These are phyloP conservation scores for Hypoxylon sp. DNA, from an alignment of 2,329 filamentous ascomycete species.

Conservation along the genomic window DNA sequence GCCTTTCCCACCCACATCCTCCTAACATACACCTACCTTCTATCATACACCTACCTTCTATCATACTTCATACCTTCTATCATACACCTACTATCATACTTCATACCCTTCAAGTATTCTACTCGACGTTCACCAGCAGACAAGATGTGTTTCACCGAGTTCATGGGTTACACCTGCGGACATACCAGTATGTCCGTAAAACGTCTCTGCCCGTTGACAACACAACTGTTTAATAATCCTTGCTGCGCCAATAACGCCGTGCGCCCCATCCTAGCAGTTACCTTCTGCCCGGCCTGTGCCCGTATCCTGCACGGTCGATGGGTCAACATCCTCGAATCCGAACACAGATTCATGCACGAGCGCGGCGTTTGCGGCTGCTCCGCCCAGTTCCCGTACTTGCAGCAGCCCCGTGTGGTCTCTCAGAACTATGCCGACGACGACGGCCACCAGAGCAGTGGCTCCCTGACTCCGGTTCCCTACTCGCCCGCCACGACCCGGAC, in stretches of 20 bases:
- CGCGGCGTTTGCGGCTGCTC: constrained; percentile 57
- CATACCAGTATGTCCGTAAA: constrained; percentile 57
- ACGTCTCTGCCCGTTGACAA: constrained; percentile 59
- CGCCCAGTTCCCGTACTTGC: constrained; percentile 53
- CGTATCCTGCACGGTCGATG: constrained; percentile 55
- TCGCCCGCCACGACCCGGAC: not conserved
- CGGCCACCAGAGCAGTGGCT: not conserved
- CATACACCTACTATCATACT: no score
- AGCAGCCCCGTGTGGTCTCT: constrained; percentile 50
- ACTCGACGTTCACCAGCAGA: not conserved
- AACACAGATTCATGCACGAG: constrained; percentile 60
- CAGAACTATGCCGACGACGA: not conserved
- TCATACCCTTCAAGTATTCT: not conserved
- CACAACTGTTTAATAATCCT: constrained; percentile 52
- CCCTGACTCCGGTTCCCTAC: not conserved
- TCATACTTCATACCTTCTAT: no score
- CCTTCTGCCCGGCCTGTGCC: constrained; percentile 56
- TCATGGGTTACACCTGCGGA: constrained; percentile 60
- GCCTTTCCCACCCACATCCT: no score
- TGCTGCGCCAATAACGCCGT: constrained; percentile 50
- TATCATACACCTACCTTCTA: no score
- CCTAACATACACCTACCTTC: no score
- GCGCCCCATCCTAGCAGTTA: constrained; percentile 49
- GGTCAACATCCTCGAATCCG: constrained; percentile 55
- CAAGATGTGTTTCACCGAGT: constrained; percentile 61